Evolutionary conservation across 768 basidiomycete species (phyloP).

Genomic region (Heimioporus sp.): DNA sequence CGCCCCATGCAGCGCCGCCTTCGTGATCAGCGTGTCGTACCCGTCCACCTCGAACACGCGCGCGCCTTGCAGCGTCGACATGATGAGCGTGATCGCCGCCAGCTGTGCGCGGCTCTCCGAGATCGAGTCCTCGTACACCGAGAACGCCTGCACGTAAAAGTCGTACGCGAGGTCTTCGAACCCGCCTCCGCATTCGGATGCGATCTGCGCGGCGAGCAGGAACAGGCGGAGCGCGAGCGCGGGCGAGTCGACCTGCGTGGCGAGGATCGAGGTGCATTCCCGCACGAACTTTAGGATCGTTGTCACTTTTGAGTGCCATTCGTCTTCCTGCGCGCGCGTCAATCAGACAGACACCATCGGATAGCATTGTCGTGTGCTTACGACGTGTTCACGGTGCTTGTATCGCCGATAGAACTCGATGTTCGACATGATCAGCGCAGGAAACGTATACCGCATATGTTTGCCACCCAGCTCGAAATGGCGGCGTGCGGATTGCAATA

Average conservation of each 20-base stretch:
- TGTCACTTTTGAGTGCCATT: slow-evolving; percentile 86
- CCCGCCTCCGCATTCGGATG: slow-evolving; percentile 89
- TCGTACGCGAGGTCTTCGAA: slow-evolving; percentile 98
- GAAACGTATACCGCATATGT: slow-evolving; percentile 95
- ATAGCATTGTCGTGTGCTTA: slow-evolving; percentile 27
- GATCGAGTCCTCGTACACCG: slow-evolving; percentile 96
- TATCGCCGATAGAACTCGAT: slow-evolving; percentile 93
- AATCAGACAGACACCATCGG: neutral
- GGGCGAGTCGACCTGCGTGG: slow-evolving; percentile 89
- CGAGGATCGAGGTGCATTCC: slow-evolving; percentile 89
- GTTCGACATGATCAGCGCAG: slow-evolving; percentile 89
- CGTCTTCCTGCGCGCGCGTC: slow-evolving; percentile 59
- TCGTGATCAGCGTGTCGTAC: slow-evolving; percentile 96
- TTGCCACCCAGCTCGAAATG: slow-evolving; percentile 93
- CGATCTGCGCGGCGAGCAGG: slow-evolving; percentile 92
- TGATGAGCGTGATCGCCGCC: slow-evolving; percentile 95
- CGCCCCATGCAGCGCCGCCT: slow-evolving; percentile 96
- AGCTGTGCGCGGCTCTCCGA: slow-evolving; percentile 94
- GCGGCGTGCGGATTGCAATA: slow-evolving; percentile 86
- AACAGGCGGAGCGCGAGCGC: slow-evolving; percentile 92
- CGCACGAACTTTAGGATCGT: slow-evolving; percentile 92
- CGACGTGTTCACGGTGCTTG: slow-evolving; percentile 75
- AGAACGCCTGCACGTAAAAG: slow-evolving; percentile 96
- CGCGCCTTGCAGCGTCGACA: slow-evolving; percentile 84
- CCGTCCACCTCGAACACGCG: slow-evolving; percentile 93